A percentile compares a stretch with the other conserved stretches of the same genome.
Conservation (phyloP, 306 rosid species). For the Glycine tomentella region DNA sequence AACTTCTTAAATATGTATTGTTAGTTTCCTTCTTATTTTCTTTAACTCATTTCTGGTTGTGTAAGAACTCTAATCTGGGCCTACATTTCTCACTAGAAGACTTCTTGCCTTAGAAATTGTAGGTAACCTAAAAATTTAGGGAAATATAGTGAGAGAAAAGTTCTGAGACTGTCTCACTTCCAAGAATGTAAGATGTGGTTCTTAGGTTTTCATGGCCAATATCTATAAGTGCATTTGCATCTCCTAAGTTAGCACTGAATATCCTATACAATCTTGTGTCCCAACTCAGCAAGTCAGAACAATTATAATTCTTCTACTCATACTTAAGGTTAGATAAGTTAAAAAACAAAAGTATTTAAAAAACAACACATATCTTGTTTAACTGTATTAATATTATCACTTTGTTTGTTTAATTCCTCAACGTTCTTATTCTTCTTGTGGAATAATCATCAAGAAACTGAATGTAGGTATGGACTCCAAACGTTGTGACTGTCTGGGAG, state of each 20-base stretch:
- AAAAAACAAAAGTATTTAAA: conserved; percentile 21
- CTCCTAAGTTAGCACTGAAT: conserved; percentile 19
- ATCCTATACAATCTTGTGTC: conserved; percentile 24
- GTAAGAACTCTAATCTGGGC: conserved; percentile 20
- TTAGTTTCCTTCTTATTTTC: conserved; percentile 29
- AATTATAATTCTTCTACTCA: conserved; percentile 29
- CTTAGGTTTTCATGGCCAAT: conserved; percentile 33
- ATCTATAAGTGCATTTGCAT: conserved; percentile 29
- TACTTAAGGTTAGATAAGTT: conserved; percentile 31
- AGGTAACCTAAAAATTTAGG: conserved; percentile 16
- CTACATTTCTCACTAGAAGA: conserved; percentile 30
- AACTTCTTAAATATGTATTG: conserved; percentile 6
- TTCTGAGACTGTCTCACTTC: conserved; percentile 31
- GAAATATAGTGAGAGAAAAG: conserved; percentile 24
- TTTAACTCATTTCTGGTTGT: conserved; percentile 15
- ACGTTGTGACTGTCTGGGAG: conserved; percentile 88
- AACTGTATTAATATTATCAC: conserved; percentile 23
- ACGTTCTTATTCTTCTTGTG: not conserved
- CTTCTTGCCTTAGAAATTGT: conserved; percentile 29
- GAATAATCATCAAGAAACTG: conserved; percentile 37
- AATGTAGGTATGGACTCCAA: conserved; percentile 91
- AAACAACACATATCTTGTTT: conserved; percentile 18
- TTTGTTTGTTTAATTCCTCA: conserved; percentile 11
- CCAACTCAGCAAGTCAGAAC: conserved; percentile 33
- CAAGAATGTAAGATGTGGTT: conserved; percentile 33